Base-by-base conservation (phyloP, 257 asterid genomes). In the Paulownia fortunei region DNA sequence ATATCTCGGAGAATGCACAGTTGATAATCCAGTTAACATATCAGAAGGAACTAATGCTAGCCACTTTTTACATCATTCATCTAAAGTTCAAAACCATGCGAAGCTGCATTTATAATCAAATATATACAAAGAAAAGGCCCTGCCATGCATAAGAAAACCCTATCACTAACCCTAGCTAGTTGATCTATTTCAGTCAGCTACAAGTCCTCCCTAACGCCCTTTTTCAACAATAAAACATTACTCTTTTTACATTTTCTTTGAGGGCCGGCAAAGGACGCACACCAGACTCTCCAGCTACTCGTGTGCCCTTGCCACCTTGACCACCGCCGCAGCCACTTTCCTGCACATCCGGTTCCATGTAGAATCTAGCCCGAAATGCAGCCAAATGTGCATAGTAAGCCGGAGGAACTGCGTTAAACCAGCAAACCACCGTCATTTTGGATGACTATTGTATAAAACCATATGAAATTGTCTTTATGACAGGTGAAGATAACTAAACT, bases 371-470 rank as follows among this genome's bases (percentile, higher is more conserved):
- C 55, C 99, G 91, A 58, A 92, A 95, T 34, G 99, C 99, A 60
- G 99, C 99, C 82, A 95, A 77, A 79, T 95, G 99, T 0, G 99
- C 99, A 49, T 95, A 95, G 80, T 95, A 95, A 41, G 98, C 99
- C 2, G 99, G 99, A 58, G 99, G 98, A 84, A 95, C 99, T 95
- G 90, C 74, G 63, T 4, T 21, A 37, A 76, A 26, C 21, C 27
- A 12, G 37, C 24, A 72, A 26, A 26, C 16, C 9, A 63, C 13
- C n/a, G 19, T 27, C 18, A 63, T 59, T 18, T 41, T 59, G 1
- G 36, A 18, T 42, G 51, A 56, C 60, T 68, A 19, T 2, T 18
- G 44, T 46, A 44, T 23, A 12, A 10, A 3, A 61, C 2, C 9
- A 56, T 4, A 15, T 13, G 39, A 9, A 3, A 1, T 27, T 12